Evolutionary conservation across 2,329 filamentous ascomycete species (phyloP).

Genomic region (Penicillium psychrosexuale): DNA sequence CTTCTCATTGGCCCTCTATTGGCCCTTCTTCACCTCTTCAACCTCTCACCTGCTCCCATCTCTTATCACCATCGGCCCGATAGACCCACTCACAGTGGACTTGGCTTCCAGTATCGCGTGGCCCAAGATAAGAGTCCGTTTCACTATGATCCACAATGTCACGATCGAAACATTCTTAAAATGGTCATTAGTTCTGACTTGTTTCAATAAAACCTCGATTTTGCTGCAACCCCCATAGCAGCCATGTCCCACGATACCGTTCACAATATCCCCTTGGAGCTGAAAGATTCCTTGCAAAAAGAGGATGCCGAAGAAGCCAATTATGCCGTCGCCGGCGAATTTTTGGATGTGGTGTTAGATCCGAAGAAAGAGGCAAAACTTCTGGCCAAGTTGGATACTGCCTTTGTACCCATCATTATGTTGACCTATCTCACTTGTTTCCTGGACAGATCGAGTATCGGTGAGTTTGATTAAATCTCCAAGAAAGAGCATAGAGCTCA

Average conservation of each 20-base stretch:
- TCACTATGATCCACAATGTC: neutral
- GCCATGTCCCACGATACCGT: slow-evolving; percentile 1
- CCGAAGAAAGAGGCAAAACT: slow-evolving; percentile 46
- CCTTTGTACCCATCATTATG: slow-evolving; percentile 54
- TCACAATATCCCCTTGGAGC: slow-evolving; percentile 10
- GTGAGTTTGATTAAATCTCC: slow-evolving; percentile 19
- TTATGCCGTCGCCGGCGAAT: slow-evolving; percentile 16
- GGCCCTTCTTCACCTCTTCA: neutral
- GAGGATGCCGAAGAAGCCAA: slow-evolving; percentile 8
- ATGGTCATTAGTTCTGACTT: neutral
- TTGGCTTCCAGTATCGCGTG: neutral
- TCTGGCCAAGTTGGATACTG: slow-evolving; percentile 49
- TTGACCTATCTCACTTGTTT: slow-evolving; percentile 55
- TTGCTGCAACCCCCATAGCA: neutral
- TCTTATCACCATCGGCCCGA: slow-evolving; percentile 21
- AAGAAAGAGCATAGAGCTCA: neutral
- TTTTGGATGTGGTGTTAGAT: slow-evolving; percentile 38
- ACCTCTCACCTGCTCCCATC: neutral
- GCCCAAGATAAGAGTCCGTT: neutral
- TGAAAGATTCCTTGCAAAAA: slow-evolving; percentile 15
- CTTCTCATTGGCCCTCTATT: neutral
- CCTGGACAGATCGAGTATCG: slow-evolving; percentile 55
- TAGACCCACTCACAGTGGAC: neutral
- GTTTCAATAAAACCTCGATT: neutral
- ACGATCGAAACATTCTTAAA: neutral